Evolutionary conservation across 148 eudicot species (phyloP).

Genomic region (Euryodendron excelsum): DNA sequence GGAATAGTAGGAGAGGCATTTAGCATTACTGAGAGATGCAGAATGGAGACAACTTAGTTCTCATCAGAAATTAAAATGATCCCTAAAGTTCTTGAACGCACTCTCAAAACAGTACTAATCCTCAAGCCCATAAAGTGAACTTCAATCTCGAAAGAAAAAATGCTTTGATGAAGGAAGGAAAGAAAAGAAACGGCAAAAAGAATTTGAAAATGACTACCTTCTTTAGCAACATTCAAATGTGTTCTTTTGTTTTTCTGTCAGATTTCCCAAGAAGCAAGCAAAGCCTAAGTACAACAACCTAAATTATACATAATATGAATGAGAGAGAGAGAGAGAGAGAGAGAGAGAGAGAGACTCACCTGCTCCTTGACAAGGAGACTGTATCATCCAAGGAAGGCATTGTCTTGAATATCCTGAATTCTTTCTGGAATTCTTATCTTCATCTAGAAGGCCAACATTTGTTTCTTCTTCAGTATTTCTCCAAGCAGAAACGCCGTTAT

Average conservation of each 20-base stretch:
- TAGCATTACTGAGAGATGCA: background rate
- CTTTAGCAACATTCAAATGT: background rate
- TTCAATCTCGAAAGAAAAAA: no score
- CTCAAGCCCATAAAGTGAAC: no score
- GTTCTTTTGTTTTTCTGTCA: background rate
- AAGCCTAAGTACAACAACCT: background rate
- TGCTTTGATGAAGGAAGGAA: no score
- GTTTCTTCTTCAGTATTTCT: constrained; percentile 18
- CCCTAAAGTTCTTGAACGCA: no score
- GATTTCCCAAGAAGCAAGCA: background rate
- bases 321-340: no score
- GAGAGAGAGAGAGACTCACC: constrained; percentile 24
- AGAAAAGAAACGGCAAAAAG: no score
- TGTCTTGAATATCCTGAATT: constrained; percentile 27
- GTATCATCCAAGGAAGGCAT: constrained; percentile 37
- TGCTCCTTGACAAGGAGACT: constrained; percentile 39
- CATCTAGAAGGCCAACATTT: constrained; percentile 22
- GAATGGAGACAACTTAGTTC: background rate
- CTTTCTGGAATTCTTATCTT: constrained; percentile 14
- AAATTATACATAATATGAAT: background rate
- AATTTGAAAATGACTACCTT: no score
- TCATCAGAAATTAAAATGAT: background rate
- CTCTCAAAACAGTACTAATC: background rate
- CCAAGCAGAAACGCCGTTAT: constrained; percentile 7
- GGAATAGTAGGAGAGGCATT: background rate